Evolutionary conservation across 1,139 yeast species (phyloP), one percentile per base, ranked within the genome.

Genomic region (Zygosaccharomyces pseudobailii): DNA sequence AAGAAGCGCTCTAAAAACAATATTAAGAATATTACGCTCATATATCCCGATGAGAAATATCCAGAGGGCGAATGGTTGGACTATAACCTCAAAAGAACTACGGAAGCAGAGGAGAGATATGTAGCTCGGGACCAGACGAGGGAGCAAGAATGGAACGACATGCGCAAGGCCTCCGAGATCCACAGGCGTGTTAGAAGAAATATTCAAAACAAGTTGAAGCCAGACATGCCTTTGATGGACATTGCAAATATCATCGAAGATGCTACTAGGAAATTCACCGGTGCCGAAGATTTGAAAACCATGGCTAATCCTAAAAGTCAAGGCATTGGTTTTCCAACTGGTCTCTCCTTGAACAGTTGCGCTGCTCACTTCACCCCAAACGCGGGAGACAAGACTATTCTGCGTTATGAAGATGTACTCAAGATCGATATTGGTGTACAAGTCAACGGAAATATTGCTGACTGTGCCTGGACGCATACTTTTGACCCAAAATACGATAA

Each of bases 341-440:
- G 99, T 47, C 77, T 94, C 43, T 87, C 96, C 0, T 71, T 90
- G 55, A 94, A 92, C 69, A 87, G 90, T 64, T 85, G 89, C 59
- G 99, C 99, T 27, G 98, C 98, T 0, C 99, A 94, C 67, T 92
- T 89, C 68, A 90, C 97, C 0, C 99, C 99, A 19, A 92, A 92
- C 69, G 84, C 95, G 17, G 96, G 96, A 19, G 98, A 94, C 68
- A 87, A 82, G 59, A 77, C 86, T 7, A 85, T 85, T 1, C 73
- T 92, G 57, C 74, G 77, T 49, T 80, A 87, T 59, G 95, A 87
- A 54, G 98, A 92, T 68, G 96, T 92, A 43, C 82, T 92, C 89
- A 94, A 94, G 71, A 95, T 92, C 32, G 99, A 92, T 67, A 82
- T 90, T 62, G 99, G 99, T 54, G 97, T 92, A 20, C 98, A 94